Evolutionary conservation across 192 early-diverging fungal genomes (phyloP).

Genomic region (Dimargaris cristalligena): DNA sequence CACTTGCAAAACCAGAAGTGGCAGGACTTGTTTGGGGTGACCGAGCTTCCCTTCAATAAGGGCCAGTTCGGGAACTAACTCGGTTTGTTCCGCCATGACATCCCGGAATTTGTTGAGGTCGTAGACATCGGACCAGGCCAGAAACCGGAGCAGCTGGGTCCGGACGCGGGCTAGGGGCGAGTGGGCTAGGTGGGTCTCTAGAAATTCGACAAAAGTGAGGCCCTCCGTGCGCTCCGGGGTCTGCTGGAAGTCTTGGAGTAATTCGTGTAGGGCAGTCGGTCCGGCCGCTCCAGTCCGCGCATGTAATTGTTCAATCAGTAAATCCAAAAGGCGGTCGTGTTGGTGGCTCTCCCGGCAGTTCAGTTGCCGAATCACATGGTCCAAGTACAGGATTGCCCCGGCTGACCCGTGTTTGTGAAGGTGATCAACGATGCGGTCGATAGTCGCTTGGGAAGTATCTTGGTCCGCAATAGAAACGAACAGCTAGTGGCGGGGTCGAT

Average conservation of each 20-base stretch:
- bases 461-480: background rate
- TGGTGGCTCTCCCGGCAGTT: background rate
- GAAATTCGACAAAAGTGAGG: background rate
- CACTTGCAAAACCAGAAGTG: background rate
- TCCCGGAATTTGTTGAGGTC: background rate
- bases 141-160: background rate
- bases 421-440: background rate
- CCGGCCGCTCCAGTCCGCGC: background rate
- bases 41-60: background rate
- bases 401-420: background rate
- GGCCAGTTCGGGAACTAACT: background rate
- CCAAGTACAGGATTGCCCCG: constrained; percentile 1
- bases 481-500: too few relatives aligned
- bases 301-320: background rate
- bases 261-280: too few relatives aligned
- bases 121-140: background rate
- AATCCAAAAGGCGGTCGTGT: background rate
- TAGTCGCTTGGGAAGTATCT: background rate
- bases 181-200: background rate
- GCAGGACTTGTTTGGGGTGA: background rate
- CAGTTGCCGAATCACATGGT: background rate
- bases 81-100: background rate
- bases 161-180: constrained; percentile 1
- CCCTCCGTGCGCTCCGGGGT: background rate
- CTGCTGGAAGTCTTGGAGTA: background rate